Conservation (phyloP, 345 rosid genomes). For the Linum usitatissimum region DNA sequence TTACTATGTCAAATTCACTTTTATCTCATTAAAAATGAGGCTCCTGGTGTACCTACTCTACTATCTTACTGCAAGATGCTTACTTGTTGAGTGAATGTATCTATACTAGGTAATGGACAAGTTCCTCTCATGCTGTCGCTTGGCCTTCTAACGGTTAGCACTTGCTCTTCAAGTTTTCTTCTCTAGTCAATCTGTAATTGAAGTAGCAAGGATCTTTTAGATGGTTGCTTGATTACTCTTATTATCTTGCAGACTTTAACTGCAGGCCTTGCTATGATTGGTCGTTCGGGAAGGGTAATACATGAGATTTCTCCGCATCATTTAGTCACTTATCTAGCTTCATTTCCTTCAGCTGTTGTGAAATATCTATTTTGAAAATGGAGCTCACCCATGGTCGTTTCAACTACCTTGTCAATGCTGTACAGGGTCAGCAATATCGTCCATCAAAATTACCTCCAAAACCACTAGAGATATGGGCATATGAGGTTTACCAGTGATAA, state of each 20-base stretch:
- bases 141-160: slow-evolving; percentile 66
- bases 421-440: slow-evolving; percentile 63
- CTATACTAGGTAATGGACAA: slow-evolving; percentile 66
- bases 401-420: slow-evolving; percentile 4
- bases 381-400: not conserved
- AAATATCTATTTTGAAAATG: not conserved
- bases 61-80: not conserved
- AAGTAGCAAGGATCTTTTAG: not conserved
- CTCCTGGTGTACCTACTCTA: too few species aligned
- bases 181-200: slow-evolving; percentile 2
- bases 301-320: not conserved
- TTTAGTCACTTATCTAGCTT: not conserved
- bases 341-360: not conserved
- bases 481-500: slow-evolving; percentile 38
- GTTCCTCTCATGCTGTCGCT: slow-evolving; percentile 72
- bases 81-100: slow-evolving; percentile 12
- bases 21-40: too few species aligned
- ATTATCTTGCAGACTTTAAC: slow-evolving; percentile 60
- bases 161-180: slow-evolving; percentile 7
- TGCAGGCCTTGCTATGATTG: slow-evolving; percentile 75
- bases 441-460: slow-evolving; percentile 78
- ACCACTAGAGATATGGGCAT: slow-evolving; percentile 83
- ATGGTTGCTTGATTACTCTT: not conserved
- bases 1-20: too few species aligned
- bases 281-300: slow-evolving; percentile 76